Base-by-base conservation (phyloP, 129 eudicot genomes). In the Erigeron canadensis region DNA sequence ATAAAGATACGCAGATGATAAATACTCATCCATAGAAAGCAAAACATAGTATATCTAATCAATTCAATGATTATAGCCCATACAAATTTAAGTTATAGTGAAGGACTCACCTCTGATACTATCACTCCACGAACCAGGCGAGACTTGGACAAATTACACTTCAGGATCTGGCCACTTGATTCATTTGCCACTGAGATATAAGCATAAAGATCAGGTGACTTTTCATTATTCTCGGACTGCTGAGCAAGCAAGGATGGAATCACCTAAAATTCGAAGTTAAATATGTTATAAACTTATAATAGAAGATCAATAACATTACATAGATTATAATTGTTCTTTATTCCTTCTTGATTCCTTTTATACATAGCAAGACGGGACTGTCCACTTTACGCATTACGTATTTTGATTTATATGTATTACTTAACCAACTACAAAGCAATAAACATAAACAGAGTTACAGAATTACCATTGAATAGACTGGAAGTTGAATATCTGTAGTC, bases 391-490 rank as follows among this genome's bases (percentile, higher is more conserved):
- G 15, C 46, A 58, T 23, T 71, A 16, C 4, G 28, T 13, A 51
- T 73, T 39, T 60, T 73, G 12, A 73, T 61, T 46, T 17, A 28
- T 44, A 23, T 15, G 21, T 50, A 75, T 44, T 41, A 51, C 2
- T 22, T 41, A 28, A 23, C 67, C 15, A 16, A 23, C 44, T 22
- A n/a, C 17, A 7, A 65, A 73, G 11, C 38, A 57, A 50, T 53
- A 70, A 70, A 44, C 38, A 40, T 41, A 7, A 68, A 73, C 16
- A 50, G 15, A 21, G 39, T 17, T 48, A 69, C 13, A n/a, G 21
- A 47, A 19, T 65, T 77, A 89, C 98, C 98, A 94, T 94, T 4
- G 87, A 89, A 75, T 85, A 84, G 65, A 94, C 77, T 0, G 96
- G 96, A 10, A 80, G 75, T 19, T 55, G 81, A 74, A 90, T 74